phyloP scores from a whole-genome alignment of 306 rosid species.

The Sophora flavescens region DNA sequence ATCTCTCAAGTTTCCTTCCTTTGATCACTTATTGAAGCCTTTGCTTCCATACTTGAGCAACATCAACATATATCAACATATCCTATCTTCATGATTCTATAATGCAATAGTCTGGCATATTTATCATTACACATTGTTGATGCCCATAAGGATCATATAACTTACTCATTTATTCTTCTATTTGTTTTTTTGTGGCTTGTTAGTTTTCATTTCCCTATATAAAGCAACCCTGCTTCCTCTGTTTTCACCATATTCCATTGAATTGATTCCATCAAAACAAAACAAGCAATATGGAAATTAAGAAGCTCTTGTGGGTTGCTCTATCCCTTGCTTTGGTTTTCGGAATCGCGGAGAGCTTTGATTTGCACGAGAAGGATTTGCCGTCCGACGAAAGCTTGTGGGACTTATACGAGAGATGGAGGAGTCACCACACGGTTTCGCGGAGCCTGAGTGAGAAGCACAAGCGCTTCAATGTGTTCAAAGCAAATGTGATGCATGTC shows the following conservation, averaged over 20 bases:
- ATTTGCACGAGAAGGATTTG: constrained; percentile 55
- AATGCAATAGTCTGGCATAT: constrained; percentile 14
- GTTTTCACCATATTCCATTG: constrained; percentile 48
- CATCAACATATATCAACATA: constrained; percentile 31
- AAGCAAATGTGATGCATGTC: constrained; percentile 61
- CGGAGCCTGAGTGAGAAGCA: constrained; percentile 53
- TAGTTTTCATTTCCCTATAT: constrained; percentile 52
- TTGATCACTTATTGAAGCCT: constrained; percentile 10
- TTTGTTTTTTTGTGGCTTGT: constrained; percentile 25
- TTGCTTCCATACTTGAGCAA: constrained; percentile 55
- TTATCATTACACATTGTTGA: constrained; percentile 53
- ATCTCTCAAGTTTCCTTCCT: constrained; percentile 38
- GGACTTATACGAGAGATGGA: constrained; percentile 68
- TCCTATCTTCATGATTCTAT: constrained; percentile 32
- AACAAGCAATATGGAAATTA: constrained; percentile 40
- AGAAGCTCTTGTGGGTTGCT: constrained; percentile 46
- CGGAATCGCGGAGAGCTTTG: constrained; percentile 46
- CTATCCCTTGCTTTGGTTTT: constrained; percentile 52
- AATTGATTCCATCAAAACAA: constrained; percentile 29
- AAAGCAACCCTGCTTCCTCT: constrained; percentile 38
- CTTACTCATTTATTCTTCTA: constrained; percentile 43
- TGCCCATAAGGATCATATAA: constrained; percentile 60
- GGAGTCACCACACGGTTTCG: constrained; percentile 65
- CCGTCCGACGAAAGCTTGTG: constrained; percentile 55
- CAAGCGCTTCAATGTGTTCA: constrained; percentile 68